phyloP scores from a whole-genome alignment of 2,329 filamentous ascomycete species.

The Fusarium haematococcum region DNA sequence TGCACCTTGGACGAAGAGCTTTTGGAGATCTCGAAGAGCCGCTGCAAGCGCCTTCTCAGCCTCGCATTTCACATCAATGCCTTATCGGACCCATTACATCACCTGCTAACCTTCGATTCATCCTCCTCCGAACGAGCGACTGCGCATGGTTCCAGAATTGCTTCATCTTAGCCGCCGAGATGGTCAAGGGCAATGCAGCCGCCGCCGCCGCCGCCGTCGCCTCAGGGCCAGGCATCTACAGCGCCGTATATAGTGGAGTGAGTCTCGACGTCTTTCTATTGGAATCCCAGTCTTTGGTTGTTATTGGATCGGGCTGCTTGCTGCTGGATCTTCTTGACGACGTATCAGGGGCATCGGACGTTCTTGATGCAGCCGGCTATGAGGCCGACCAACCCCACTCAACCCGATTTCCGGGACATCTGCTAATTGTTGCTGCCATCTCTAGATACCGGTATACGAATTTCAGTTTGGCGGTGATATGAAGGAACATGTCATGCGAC shows the following conservation, averaged over 20 bases:
- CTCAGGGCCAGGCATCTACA: slow-evolving; percentile 67
- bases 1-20: slow-evolving; percentile 39
- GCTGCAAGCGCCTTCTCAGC: slow-evolving; percentile 24
- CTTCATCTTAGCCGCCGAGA: slow-evolving; percentile 48
- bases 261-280: slow-evolving; percentile 48
- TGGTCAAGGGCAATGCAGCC: slow-evolving; percentile 59
- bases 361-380: neutral
- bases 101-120: slow-evolving; percentile 1
- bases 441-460: slow-evolving; percentile 92
- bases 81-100: neutral
- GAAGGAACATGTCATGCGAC: slow-evolving; percentile 93
- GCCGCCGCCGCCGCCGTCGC: slow-evolving; percentile 38
- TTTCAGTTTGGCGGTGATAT: slow-evolving; percentile 84
- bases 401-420: neutral
- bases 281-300: neutral
- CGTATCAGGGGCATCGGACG: slow-evolving; percentile 5
- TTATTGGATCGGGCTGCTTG: neutral
- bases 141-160: slow-evolving; percentile 37
- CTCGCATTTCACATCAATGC: slow-evolving; percentile 15
- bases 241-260: slow-evolving; percentile 77
- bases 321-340: neutral
- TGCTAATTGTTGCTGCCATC: slow-evolving; percentile 21
- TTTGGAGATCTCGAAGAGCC: slow-evolving; percentile 25
- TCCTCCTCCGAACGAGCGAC: slow-evolving; percentile 3
- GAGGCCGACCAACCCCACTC: slow-evolving; percentile 1